Conservation (phyloP, 225 moss, liverwort and hornwort genomes). For the Ulota crispa region DNA sequence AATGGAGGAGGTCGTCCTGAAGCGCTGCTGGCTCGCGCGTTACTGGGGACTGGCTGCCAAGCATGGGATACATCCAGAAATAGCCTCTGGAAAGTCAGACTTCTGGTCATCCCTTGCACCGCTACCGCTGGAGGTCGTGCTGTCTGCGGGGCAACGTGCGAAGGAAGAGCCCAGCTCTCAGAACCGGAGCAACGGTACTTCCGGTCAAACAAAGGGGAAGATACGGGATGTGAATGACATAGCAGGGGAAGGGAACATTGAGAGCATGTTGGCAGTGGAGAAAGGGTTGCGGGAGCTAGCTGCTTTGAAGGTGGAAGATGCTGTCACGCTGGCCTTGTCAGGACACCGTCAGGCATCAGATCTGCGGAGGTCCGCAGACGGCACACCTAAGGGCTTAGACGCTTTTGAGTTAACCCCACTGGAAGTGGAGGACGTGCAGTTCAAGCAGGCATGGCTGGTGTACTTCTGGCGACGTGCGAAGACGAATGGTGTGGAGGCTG, state of each 20-base stretch:
- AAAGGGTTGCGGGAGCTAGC: conserved; percentile 73
- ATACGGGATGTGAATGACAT: conserved; percentile 58
- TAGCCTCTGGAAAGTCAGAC: conserved; percentile 74
- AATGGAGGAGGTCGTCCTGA: conserved; percentile 93
- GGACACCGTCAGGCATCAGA: conserved; percentile 61
- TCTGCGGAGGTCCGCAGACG: conserved; percentile 33
- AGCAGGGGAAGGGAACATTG: conserved; percentile 56
- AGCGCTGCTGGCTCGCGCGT: conserved; percentile 96
- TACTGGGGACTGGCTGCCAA: conserved; percentile 86
- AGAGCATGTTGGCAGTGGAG: conserved; percentile 68
- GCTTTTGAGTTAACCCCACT: conserved; percentile 36
- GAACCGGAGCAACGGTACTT: conserved; percentile 27
- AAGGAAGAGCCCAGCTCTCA: conserved; percentile 55
- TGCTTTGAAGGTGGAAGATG: conserved; percentile 77
- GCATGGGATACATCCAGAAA: conserved; percentile 72
- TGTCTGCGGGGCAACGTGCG: conserved; percentile 90
- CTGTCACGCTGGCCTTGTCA: conserved; percentile 70
- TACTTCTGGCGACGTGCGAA: conserved; percentile 98
- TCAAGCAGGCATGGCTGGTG: conserved; percentile 97
- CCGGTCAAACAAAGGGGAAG: conserved; percentile 40
- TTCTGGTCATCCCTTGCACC: conserved; percentile 94
- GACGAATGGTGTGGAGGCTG: conserved; percentile 81
- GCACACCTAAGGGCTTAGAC: conserved; percentile 32
- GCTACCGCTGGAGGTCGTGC: conserved; percentile 80
- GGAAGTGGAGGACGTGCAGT: conserved; percentile 71